Evolutionary conservation across 2,329 filamentous ascomycete genomes (phyloP).

Genomic region (Cryphonectria japonica): DNA sequence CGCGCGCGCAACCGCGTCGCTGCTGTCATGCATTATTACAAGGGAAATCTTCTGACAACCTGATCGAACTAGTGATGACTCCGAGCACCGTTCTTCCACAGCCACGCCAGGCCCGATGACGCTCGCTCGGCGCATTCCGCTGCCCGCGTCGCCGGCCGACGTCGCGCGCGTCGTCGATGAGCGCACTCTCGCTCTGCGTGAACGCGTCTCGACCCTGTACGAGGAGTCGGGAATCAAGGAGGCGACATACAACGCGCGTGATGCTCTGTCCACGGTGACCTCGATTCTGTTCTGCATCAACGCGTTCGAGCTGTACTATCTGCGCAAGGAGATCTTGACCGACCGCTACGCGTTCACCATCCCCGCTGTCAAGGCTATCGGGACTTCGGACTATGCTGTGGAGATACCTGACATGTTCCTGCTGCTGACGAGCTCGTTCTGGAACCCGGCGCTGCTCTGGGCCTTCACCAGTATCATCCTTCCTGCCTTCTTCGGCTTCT

Average conservation of each 20-base stretch:
- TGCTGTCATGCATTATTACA: slow-evolving; percentile 11
- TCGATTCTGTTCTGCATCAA: slow-evolving; percentile 72
- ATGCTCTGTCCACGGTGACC: slow-evolving; percentile 71
- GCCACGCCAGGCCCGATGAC: slow-evolving; percentile 57
- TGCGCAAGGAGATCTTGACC: slow-evolving; percentile 73
- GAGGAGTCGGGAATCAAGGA: slow-evolving; percentile 69
- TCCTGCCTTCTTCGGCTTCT: slow-evolving; percentile 77
- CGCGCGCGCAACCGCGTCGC: slow-evolving; percentile 20
- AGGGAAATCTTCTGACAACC: slow-evolving; percentile 16
- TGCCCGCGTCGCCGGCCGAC: slow-evolving; percentile 79
- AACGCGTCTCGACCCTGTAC: slow-evolving; percentile 67
- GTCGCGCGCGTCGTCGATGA: slow-evolving; percentile 78
- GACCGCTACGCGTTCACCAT: slow-evolving; percentile 74
- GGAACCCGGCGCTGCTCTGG: slow-evolving; percentile 82
- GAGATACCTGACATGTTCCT: slow-evolving; percentile 80
- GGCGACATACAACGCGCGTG: slow-evolving; percentile 66
- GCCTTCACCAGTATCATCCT: slow-evolving; percentile 69
- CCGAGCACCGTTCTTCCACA: slow-evolving; percentile 49
- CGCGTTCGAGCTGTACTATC: slow-evolving; percentile 69
- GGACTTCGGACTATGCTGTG: slow-evolving; percentile 63
- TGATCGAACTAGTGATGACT: slow-evolving; percentile 37
- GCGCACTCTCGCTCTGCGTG: slow-evolving; percentile 67
- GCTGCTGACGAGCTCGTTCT: slow-evolving; percentile 77
- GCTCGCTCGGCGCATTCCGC: slow-evolving; percentile 65
- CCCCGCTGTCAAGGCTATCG: slow-evolving; percentile 61